Evolutionary conservation across 345 rosid species (phyloP), one percentile per base, ranked within the genome.

Genomic region (Arabis alpina): DNA sequence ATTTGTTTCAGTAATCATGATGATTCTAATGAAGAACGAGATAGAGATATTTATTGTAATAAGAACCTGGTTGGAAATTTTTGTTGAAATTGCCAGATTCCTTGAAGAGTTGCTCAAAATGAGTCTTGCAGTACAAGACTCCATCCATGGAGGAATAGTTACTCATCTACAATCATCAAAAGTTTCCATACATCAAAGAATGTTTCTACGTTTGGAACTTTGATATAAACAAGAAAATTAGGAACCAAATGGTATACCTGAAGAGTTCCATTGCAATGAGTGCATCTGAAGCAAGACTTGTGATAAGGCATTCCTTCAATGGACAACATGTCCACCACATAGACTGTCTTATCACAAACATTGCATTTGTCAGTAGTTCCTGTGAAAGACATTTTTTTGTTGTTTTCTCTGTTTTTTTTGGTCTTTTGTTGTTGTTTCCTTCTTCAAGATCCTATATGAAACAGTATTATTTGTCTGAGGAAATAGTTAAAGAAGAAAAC

Each of bases 111-210:
- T 92, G 99, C 82, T 95, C 98, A 52, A 92, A 95, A 76, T 95
- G 99, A 77, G 96, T 52, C 87, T 84, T 95, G 88, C 99, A 95
- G 72, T 87, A 95, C 62, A 95, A 84, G 74, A 95, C 89, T 49
- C 98, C 99, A 63, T 95, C 99, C 98, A 95, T 95, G 68, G 97
- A 92, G 44, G 96, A 92, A 80, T 95, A 95, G 84, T 88, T 90
- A 85, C 97, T 90, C 94, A 95, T 95, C 99, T 95, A 72, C 53
- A 55, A 69, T 66, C 43, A 45, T 66, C 43, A 45, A 48, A 16
- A 73, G 53, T 55, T 45, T 10, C 15, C 8, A 6, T 15, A 43
- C 12, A 54, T 34, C 25, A 51, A 0, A 60, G 34, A 41, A 50
- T 43, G 51, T 64, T 19, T 19, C 23, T 19, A 19, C 23, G 23